phyloP scores from a whole-genome alignment of 495 filamentous ascomycete species.

The Trichocladium uniseriatum region DNA sequence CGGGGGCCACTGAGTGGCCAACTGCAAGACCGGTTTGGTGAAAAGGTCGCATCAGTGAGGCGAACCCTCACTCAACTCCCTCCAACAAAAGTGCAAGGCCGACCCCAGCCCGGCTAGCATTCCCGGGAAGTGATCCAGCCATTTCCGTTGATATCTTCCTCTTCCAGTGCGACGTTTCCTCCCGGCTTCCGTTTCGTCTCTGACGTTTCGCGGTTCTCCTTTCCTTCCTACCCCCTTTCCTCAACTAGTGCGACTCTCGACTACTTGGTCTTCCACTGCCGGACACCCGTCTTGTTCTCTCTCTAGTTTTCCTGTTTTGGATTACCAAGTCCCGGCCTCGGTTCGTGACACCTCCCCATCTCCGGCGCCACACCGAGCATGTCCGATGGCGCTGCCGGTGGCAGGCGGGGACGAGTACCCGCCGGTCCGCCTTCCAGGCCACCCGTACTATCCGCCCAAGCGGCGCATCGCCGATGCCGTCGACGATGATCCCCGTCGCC shows the following conservation, averaged over 20 bases:
- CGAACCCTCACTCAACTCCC: background rate
- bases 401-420: slow-evolving; percentile 25
- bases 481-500: slow-evolving; percentile 11
- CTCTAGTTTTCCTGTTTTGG: background rate
- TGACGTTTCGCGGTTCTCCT: background rate
- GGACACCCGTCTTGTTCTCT: no score
- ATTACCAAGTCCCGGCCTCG: background rate
- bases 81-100: background rate
- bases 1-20: background rate
- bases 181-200: background rate
- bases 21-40: background rate
- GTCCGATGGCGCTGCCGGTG: slow-evolving; percentile 28
- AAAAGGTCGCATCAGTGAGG: background rate
- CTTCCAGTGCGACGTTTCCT: background rate
- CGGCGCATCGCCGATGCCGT: slow-evolving; percentile 16
- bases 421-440: slow-evolving; percentile 14
- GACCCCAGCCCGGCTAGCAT: background rate
- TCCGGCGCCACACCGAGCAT: slow-evolving; percentile 17
- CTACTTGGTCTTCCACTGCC: no score
- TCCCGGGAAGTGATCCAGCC: background rate
- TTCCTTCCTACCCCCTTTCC: background rate
- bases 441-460: slow-evolving; percentile 18
- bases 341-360: background rate
- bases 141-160: background rate
- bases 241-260: no score